Percentiles rank a stretch among this genome's conserved stretches.
These are phyloP conservation scores for Thamnidium elegans DNA, from an alignment of 192 early-diverging fungal genomes.

Conservation along the genomic window DNA sequence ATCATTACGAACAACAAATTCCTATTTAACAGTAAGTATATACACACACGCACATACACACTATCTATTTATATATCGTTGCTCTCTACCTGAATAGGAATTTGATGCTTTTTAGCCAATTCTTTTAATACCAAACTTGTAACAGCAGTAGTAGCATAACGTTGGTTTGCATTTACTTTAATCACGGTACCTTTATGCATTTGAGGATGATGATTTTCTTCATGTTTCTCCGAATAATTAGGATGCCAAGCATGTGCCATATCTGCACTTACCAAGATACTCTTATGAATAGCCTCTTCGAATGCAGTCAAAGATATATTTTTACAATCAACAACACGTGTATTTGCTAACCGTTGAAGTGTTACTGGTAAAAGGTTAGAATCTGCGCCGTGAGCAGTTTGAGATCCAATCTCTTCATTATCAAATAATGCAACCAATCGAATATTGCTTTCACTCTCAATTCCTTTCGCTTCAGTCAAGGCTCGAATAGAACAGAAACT, in stretches of 20 bases:
- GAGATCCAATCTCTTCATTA: constrained; percentile 96
- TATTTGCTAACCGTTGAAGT: constrained; percentile 58
- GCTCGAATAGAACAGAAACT: constrained; percentile 84
- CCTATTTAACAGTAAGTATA: constrained; percentile 13
- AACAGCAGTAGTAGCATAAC: constrained; percentile 75
- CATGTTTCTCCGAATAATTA: constrained; percentile 91
- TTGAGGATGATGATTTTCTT: constrained; percentile 86
- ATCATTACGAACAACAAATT: constrained; percentile 92
- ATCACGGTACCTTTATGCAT: constrained; percentile 95
- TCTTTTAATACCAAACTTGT: constrained; percentile 73
- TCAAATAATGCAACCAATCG: constrained; percentile 92
- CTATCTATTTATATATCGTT: background rate
- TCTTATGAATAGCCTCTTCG: constrained; percentile 80
- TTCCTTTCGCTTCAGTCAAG: constrained; percentile 51
- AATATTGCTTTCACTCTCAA: constrained; percentile 69
- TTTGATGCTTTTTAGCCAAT: constrained; percentile 69
- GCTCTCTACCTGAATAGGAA: constrained; percentile 71
- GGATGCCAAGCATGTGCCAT: constrained; percentile 93
- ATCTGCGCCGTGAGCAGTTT: constrained; percentile 91
- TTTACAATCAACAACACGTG: constrained; percentile 27
- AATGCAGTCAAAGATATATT: constrained; percentile 56
- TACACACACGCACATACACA: background rate
- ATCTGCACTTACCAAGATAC: constrained; percentile 86
- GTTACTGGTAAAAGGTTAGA: constrained; percentile 80
- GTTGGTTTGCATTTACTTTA: constrained; percentile 97